Base-by-base conservation (phyloP, 129 eudicot species). In the Lactuca saligna region DNA sequence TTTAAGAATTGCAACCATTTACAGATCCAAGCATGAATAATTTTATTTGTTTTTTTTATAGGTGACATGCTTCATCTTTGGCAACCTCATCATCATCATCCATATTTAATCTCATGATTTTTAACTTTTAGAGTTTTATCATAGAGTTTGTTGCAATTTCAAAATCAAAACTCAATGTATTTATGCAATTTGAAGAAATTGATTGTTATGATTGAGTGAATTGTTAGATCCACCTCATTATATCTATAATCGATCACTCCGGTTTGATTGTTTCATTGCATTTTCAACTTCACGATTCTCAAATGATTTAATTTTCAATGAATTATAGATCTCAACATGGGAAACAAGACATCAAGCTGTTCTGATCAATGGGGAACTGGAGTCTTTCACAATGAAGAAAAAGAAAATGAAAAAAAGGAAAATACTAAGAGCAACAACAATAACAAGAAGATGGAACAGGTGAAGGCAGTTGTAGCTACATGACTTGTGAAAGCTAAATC, bases 401-500 rank as follows among this genome's bases (percentile, higher is more conserved):
- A 75, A 1, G 14, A 66, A 46, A 48, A 74, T 33, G 73, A 82
- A n/a, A 16, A 35, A 8, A 57, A 17, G 66, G 51, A 9, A 12
- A 13, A 42, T n/a, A 65, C 57, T 50, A 62, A 63, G 48, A 60
- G 70, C 75, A 54, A 37, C 55, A 54, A 51, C 76, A 31, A 17
- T 37, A 69, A 76, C 69, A 78, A 66, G 72, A 82, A 78, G 81
- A 82, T 75, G 83, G 83, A 82, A 5, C 83, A 71, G 20, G 75
- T 78, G 61, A 82, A 82, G 60, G 81, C 81, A 16, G 83, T 44
- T 68, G 87, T 83, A 54, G 75, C 87, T 0, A 78, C 83, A 17
- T 83, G 86, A 25, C 57, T 78, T 6, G 83, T 65, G 13, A 82
- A 82, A 59, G 87, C 87, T 33, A 82, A 82, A 58, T 74, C 87